Evolutionary conservation across 495 filamentous ascomycete species (phyloP), one percentile per base, ranked within the genome.

Genomic region (Baudoinia panamericana): DNA sequence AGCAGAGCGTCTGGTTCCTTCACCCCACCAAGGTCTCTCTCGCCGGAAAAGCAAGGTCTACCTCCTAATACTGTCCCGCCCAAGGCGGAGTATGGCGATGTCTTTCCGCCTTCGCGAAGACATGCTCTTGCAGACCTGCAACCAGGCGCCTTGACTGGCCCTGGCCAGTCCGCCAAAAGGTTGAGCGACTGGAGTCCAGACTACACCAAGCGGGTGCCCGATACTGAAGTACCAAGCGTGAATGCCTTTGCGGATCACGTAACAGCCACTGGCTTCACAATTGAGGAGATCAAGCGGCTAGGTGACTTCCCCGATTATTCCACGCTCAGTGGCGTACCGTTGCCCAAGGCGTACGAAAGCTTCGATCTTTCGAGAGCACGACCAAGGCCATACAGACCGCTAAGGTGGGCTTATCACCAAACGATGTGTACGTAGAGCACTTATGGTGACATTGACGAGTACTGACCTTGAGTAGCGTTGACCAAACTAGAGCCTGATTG

Each of bases 381-480:
- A 16, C 55, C 62, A 19, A 56, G 62, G 36, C 62, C 62, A 20
- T 65, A 63, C 46, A 68, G 86, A 20, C 86, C 86, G 0, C 85
- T 93, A 33, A 63, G 86, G 55, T 93, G 86, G 86, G 59, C 67
- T 0, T 93, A 94, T 56, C 81, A 90, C 56, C 86, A 94, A 57
- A 92, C 85, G 0, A 94, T 94, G 86, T 83, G 85, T 92, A 72
- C 45, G 77, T 68, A 19, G 5, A 24, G 10, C 13, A 15, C 9
- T 31, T 30, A 29, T 9, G 4, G 18, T 16, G 6, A 22, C 2
- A 37, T 15, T 11, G 43, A 8, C 30, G 6, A 13, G 20, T 22
- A 25, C 54, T 60, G 35, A 59, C 41, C 30, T 31, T 2, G 9
- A 30, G 17, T 43, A 93, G 85, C 85, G 5, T 61, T 90, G 8